Evolutionary conservation across 441 rosid genomes (phyloP), one percentile per base, ranked within the genome.

Genomic region (Macaranga tanarius): DNA sequence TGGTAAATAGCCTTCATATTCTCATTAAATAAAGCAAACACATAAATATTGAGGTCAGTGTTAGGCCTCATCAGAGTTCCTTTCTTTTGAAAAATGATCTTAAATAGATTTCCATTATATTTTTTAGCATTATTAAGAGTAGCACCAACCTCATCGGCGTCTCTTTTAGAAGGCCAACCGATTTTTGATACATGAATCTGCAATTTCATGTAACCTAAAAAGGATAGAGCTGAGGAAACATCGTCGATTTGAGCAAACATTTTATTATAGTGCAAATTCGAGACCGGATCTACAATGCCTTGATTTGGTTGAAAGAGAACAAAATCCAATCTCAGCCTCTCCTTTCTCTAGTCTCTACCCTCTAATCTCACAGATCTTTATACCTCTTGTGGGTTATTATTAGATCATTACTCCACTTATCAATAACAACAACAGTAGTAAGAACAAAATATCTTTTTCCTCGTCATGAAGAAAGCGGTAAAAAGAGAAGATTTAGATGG

Each of bases 91-190:
- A 67, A 73, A 65, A 92, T 84, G 48, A 84, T 51, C 83, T 86
- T 92, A 0, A 92, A 77, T 79, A 92, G 65, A 75, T 94, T 94
- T 25, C 94, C 92, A 34, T 90, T 92, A 59, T 92, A 94, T 76
- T 79, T 88, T 89, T 83, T 89, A 0, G 99, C 99, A 63, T 95
- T 90, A 10, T 90, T 96, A 15, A 68, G 79, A 3, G 96, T 82
- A 0, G 99, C 97, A 13, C 99, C 99, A 0, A 75, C 70, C 76
- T 94, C 99, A 9, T 90, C 91, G 5, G 38, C 85, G 59, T 92
- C 99, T 23, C 99, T 97, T 70, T 88, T 91, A 0, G 99, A 92
- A n/a, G 99, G 99, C 99, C 99, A 95, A 13, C 99, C 99, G 0
- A 97, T 95, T 79, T 95, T 97, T 66, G 99, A 92, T 69, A 95